Evolutionary conservation across 108 stramenopile species (phyloP).

Genomic region (Aurantiochytrium sp.): DNA sequence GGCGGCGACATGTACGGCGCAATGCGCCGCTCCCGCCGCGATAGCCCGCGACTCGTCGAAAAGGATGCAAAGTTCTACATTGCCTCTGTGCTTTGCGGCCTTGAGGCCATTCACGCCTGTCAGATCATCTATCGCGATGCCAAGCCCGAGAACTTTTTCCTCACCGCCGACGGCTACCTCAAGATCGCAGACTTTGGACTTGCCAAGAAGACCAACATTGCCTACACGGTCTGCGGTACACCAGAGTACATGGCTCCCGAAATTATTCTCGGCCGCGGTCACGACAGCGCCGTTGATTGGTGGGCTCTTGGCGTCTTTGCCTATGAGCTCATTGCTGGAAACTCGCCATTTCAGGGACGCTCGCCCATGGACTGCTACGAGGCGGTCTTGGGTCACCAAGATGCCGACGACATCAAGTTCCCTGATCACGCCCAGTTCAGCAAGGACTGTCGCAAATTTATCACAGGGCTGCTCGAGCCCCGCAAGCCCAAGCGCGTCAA

Average conservation of each 20-base stretch:
- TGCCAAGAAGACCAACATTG: conserved; percentile 3
- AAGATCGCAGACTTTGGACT: conserved; percentile 38
- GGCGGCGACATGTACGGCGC: conserved; percentile 64
- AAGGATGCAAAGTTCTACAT: conserved; percentile 17
- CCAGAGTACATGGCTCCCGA: conserved; percentile 41
- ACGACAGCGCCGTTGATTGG: conserved; percentile 31
- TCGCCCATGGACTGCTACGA: conserved; percentile 3
- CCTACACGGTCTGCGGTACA: conserved; percentile 31
- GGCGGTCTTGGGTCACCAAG: not conserved
- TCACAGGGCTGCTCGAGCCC: not conserved
- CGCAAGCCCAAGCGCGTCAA: not conserved
- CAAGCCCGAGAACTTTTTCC: conserved; percentile 32
- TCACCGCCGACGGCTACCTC: conserved; percentile 22
- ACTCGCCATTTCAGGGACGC: not conserved
- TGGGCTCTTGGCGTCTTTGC: conserved; percentile 30
- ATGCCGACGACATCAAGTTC: not conserved
- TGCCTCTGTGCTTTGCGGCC: not conserved
- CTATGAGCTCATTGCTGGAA: not conserved
- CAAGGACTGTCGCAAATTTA: not conserved
- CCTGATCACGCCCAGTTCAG: not conserved
- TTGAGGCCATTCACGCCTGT: conserved; percentile 17
- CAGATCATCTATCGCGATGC: conserved; percentile 31
- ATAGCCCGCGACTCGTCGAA: not conserved
- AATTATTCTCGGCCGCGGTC: conserved; percentile 27
- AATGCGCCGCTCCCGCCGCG: not conserved